Base-by-base conservation (phyloP, 805 yeast genomes). In the Metschnikowia cubensis region DNA sequence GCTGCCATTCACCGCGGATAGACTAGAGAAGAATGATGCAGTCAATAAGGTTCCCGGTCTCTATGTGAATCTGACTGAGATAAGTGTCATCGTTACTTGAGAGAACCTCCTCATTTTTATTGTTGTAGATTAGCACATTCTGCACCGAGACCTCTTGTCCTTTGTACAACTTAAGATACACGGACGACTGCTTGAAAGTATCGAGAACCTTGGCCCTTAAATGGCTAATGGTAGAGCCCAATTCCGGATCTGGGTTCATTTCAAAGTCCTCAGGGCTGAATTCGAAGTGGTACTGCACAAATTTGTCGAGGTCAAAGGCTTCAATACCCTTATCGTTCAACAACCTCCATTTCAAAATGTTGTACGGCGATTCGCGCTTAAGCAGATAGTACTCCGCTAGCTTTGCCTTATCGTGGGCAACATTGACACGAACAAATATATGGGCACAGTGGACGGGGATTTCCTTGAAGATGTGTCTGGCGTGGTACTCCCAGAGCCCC, bases 211-310 rank as follows among this genome's bases (percentile, higher is more conserved):
- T 85, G 1, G 65, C 56, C 53, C 89, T 76, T 49, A 89, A 72
- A 54, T 84, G 81, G 15, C 72, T 76, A 33, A 91, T 73, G 17
- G 84, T 79, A 8, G 91, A 81, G 0, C 96, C 96, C 48, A 74
- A 76, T 51, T 81, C 91, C 4, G 83, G 85, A 50, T 87, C 65
- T 5, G 67, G 80, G 53, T 78, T 78, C 56, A 67, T 64, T 52
- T 81, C 82, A 61, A 81, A 87, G 59, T 88, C 96, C 57, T 85
- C 91, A 0, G 95, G 94, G 31, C 87, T 81, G 65, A 88, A 88
- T 62, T 87, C 95, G 56, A 86, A 75, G 63, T 86, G 87, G 62
- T 83, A 87, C 22, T 70, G 71, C 32, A 85, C 57, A 22, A 52
- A 57, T 47, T 54, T 43, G 53, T 60, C 65, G 22, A 58, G 55